Conservation (phyloP, 192 early-diverging fungal genomes). For the Backusella westeae region DNA sequence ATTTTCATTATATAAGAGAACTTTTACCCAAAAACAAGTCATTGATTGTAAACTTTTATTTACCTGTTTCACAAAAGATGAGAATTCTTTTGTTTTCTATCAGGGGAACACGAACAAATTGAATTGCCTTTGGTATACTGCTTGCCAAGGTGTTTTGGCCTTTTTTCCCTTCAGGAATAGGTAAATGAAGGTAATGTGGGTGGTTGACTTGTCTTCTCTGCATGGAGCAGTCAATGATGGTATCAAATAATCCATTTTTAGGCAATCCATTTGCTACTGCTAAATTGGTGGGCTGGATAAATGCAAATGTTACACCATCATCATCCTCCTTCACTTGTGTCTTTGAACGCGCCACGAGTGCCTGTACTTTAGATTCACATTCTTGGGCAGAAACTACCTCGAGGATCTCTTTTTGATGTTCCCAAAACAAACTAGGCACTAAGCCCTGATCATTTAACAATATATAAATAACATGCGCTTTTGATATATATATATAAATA, state of each 20-base stretch:
- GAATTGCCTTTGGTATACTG: conserved; percentile 57
- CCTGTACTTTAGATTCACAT: conserved; percentile 40
- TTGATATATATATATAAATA: not conserved
- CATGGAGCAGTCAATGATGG: conserved; percentile 79
- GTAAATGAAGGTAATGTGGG: conserved; percentile 60
- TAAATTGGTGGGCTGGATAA: conserved; percentile 59
- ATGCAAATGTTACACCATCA: conserved; percentile 33
- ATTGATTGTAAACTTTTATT: not conserved
- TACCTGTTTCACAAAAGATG: conserved; percentile 79
- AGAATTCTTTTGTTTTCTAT: conserved; percentile 47
- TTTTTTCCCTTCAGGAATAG: conserved; percentile 87
- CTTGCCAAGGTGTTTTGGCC: conserved; percentile 66
- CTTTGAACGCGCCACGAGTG: conserved; percentile 30
- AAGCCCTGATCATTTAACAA: conserved; percentile 44
- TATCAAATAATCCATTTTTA: conserved; percentile 61
- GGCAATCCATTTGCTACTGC: conserved; percentile 65
- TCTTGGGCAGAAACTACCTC: conserved; percentile 20
- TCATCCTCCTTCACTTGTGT: conserved; percentile 9
- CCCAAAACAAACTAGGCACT: conserved; percentile 67
- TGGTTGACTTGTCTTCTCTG: conserved; percentile 37
- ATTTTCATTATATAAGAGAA: not conserved
- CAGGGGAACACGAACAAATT: conserved; percentile 46
- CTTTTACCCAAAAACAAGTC: no score
- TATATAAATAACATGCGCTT: not conserved
- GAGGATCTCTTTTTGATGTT: conserved; percentile 33